Evolutionary conservation across 2,329 filamentous ascomycete genomes (phyloP).

Genomic region (Thelonectria rubi): DNA sequence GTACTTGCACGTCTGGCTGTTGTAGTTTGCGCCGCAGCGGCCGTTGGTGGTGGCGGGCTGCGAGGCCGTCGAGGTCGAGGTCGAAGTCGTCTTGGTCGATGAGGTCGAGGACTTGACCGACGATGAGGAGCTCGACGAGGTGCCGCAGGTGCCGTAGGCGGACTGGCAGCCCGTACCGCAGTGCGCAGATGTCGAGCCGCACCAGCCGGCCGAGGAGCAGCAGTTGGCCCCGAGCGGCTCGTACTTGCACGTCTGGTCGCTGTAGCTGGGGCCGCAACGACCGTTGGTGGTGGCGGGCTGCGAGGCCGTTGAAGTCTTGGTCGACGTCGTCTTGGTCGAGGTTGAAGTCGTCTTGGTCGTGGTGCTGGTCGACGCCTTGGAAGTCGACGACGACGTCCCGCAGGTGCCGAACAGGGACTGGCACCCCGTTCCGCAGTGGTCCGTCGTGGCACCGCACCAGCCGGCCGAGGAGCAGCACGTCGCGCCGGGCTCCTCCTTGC

Average conservation of each 20-base stretch:
- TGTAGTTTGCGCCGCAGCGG: slow-evolving; percentile 41
- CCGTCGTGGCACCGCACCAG: slow-evolving; percentile 51
- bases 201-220: slow-evolving; percentile 47
- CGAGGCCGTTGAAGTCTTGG: slow-evolving; percentile 3
- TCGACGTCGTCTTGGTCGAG: slow-evolving; percentile 13
- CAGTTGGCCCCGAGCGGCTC: slow-evolving; percentile 31
- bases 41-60: slow-evolving; percentile 32
- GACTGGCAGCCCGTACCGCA: slow-evolving; percentile 52
- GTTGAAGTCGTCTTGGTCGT: too few species aligned
- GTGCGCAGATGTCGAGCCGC: slow-evolving; percentile 51
- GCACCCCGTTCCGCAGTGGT: slow-evolving; percentile 53
- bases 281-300: slow-evolving; percentile 31
- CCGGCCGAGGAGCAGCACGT: slow-evolving; percentile 39
- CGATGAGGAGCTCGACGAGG: slow-evolving; percentile 8
- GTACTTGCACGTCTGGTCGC: slow-evolving; percentile 36
- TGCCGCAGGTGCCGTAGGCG: slow-evolving; percentile 41
- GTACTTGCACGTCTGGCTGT: slow-evolving; percentile 36
- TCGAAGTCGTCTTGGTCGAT: slow-evolving; percentile 12
- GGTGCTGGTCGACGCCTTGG: too few species aligned
- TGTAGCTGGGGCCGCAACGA: slow-evolving; percentile 41
- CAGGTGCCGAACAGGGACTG: slow-evolving; percentile 48
- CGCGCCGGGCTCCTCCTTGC: slow-evolving; percentile 30
- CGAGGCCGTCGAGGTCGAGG: slow-evolving; percentile 4
- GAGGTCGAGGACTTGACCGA: slow-evolving; percentile 1
- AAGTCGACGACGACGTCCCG: slow-evolving; percentile 25